Base-by-base conservation (phyloP, 2,329 filamentous ascomycete species). In the Arthroderma sp. region DNA sequence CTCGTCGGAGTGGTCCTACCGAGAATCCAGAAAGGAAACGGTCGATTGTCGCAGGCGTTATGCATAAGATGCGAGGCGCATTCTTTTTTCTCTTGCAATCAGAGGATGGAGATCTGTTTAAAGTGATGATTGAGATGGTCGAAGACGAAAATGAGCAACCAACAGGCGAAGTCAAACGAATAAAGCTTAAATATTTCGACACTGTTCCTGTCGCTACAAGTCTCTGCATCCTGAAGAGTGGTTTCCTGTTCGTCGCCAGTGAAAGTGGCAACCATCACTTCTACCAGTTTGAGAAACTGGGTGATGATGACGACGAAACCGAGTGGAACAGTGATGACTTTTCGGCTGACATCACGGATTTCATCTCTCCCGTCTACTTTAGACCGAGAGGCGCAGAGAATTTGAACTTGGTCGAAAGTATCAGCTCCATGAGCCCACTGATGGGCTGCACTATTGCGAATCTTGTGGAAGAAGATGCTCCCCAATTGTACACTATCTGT, bases 121-220 rank as follows among this genome's bases (percentile, higher is more conserved):
- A 96, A 62, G 76, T 96, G 41, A 95, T 83, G 0, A 80, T 98
- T 48, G 87, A 95, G 51, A 89, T 95, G 80, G 74, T 80, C 6
- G 82, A 88, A 53, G 85, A 94, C 54, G 77, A 81, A 1, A 77
- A 83, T 39, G 85, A 83, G 8, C 80, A 85, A 48, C 71, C 81
- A 1, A 89, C 84, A 0, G 83, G 83, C 29, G 85, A 91, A 57
- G 88, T 96, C 1, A 77, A 77, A 55, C 75, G 80, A 47, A 69
- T 98, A 47, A 91, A 86, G 62, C 85, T 99, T 65, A 95, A 95
- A 62, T 98, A 96, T 63, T 98, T 96, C 55, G 91, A 98, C 57
- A 98, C 91, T 0, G 83, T 95, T 3, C 89, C 93, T 0, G 73
- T 94, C 33, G 86, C 88, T 0, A 81, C 84, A 0, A 93, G 78